Evolutionary conservation across 495 filamentous ascomycete genomes (phyloP), one percentile per base, ranked within the genome.

Genomic region (Rhypophila decipiens): DNA sequence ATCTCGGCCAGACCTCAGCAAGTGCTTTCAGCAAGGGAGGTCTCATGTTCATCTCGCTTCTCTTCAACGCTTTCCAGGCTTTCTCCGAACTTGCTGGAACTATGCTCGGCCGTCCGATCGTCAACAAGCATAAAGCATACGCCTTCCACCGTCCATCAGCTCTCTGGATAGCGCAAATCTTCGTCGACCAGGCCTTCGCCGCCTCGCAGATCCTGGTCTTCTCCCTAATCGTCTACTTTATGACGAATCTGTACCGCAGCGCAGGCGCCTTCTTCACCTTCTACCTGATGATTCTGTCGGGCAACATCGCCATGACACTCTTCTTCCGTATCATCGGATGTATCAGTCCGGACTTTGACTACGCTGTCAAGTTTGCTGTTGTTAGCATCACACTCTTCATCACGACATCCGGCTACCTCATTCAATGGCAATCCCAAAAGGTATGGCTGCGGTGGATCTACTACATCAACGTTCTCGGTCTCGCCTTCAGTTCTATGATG

Each of bases 401-500:
- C 24, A 59, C 87, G 31, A 91, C 87, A 0, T 82, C 79, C 4
- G 88, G 88, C 9, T 93, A 93, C 65, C 65, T 90, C 11, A 87
- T 91, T 47, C 85, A 88, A 50, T 88, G 79, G 55, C 76, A 82
- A 20, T 71, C 64, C 5, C 70, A 83, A 39, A 79, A 87, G 46
- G 80, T 82, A 5, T 90, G 86, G 86, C 64, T 88, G 19, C 66
- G 82, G 17, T 90, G 87, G 87, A 83, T 91, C 35, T 90, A 86
- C 67, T 91, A 80, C 61, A 74, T 90, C 58, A 90, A 90, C 47
- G 78, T 84, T 1, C 73, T 91, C 4, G 86, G 86, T 29, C 73
- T 90, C 2, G 77, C 81, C 0, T 91, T 93, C 61, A 74, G 80
- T 5, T 68, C 78, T 0, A 52, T 94, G 63, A 91, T 93, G 86